Evolutionary conservation across 345 rosid species (phyloP).

Genomic region (Eucalyptus leucophloia): DNA sequence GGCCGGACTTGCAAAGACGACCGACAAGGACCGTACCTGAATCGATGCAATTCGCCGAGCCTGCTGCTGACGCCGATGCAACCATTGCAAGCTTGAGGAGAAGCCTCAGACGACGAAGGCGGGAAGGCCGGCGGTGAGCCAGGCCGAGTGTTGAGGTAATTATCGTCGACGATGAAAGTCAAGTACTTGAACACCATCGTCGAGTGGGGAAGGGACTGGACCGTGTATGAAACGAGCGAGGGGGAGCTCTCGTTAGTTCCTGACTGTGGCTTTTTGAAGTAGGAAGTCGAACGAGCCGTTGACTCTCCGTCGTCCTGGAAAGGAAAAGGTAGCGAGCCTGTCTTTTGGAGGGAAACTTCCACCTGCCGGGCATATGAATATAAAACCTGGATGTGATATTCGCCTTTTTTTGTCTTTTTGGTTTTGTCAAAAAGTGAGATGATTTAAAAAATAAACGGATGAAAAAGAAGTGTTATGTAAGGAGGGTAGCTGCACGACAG

Average conservation of each 20-base stretch:
- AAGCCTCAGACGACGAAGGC: not conserved
- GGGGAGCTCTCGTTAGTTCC: not conserved
- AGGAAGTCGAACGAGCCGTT: not conserved
- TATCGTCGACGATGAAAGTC: not conserved
- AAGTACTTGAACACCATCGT: not conserved
- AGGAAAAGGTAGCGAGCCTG: not conserved
- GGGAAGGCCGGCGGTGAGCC: not conserved
- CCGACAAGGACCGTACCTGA: not conserved
- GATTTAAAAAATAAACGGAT: too few species aligned
- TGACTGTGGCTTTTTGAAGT: not conserved
- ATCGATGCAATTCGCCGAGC: not conserved
- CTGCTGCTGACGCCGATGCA: not conserved
- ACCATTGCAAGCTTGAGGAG: not conserved
- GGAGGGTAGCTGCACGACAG: too few species aligned
- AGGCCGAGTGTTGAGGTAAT: not conserved
- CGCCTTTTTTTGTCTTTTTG: too few species aligned
- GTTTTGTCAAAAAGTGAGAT: too few species aligned
- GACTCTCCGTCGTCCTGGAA: not conserved
- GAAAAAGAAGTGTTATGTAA: too few species aligned
- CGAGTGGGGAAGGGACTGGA: not conserved
- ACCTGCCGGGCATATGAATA: not conserved
- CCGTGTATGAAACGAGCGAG: not conserved
- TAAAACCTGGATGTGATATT: not conserved
- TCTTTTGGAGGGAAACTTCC: not conserved
- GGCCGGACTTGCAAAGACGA: not conserved